A percentile compares a stretch with the other conserved stretches of the same genome.
Evolutionary conservation across 495 filamentous ascomycete genomes (phyloP).

Genomic region (Aspergillus sclerotiicarbonarius): DNA sequence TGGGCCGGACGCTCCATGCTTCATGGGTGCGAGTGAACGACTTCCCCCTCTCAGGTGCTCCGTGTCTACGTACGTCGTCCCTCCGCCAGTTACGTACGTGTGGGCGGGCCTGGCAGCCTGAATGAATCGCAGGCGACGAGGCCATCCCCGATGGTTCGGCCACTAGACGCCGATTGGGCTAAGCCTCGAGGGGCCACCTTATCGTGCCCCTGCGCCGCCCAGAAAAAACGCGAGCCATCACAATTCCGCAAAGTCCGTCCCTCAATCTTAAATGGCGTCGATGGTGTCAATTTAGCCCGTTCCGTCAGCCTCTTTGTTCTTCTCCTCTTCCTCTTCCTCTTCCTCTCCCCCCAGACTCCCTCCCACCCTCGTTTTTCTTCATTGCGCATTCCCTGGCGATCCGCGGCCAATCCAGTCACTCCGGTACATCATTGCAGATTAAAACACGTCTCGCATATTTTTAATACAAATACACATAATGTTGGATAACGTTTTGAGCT

Average conservation of each 20-base stretch:
- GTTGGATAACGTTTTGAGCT: conserved; percentile 5
- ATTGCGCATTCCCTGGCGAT: not conserved
- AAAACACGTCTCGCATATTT: not conserved
- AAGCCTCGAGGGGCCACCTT: not conserved
- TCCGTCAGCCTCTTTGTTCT: not conserved
- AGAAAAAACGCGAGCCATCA: not conserved
- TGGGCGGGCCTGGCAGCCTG: not conserved
- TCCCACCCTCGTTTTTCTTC: not conserved
- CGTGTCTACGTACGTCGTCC: not conserved
- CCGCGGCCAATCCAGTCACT: not conserved
- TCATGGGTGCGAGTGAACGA: too few relatives aligned
- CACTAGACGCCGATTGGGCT: not conserved
- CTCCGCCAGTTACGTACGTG: conserved; percentile 5
- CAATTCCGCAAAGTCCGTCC: not conserved
- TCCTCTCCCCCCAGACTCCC: not conserved
- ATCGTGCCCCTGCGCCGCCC: not conserved
- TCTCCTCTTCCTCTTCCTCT: not conserved
- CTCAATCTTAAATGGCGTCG: not conserved
- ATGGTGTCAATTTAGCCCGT: conserved; percentile 1
- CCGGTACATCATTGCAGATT: not conserved
- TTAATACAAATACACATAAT: not conserved
- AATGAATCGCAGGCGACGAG: not conserved
- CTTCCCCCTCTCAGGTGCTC: too few relatives aligned
- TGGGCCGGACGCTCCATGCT: too few relatives aligned
- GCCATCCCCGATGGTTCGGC: not conserved